Base-by-base conservation (phyloP, 306 rosid species). In the Myrica gale region DNA sequence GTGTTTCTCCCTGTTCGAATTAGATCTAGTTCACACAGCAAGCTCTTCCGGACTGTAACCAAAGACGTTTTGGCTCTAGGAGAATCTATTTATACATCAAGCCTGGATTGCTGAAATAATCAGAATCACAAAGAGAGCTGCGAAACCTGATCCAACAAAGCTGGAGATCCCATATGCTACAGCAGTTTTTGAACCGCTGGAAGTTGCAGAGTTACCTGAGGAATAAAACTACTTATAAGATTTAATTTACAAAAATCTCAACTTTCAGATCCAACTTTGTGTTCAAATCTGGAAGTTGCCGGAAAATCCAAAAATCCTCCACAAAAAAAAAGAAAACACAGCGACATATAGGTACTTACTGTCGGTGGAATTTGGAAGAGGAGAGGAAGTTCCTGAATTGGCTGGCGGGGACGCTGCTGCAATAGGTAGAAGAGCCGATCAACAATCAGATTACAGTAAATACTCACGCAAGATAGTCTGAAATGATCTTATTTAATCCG, bases 81-180 rank as follows among this genome's bases (percentile, higher is more conserved):
- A 4, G 45, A 65, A 58, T 55, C 62, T 70, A 17, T 75, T 2
- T 2, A 32, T 32, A 32, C 3, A 48, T 48, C 20, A 76, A 42
- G 53, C 61, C 48, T 73, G 72, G 73, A 55, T 50, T 73, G 76
- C 46, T 37, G 79, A 78, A 70, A 81, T 55, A 57, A 65, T 65
- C 17, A 73, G 74, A 42, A 82, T 73, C 61, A 45, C 55, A 76
- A 82, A 69, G 13, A 82, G 9, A 62, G 76, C 66, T 77, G 70
- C 79, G 47, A 81, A 60, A 37, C 78, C 87, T 66, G 69, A 55
- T 15, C 21, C 66, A 5, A 70, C 71, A 56, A 71, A 72, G 21
- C 43, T 69, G 39, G 41, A 56, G 50, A 44, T 60, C 61, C 80
- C 81, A 60, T 46, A 7, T 3, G 87, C 79, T 57, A 84, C 79